A percentile compares a stretch with the other conserved stretches of the same genome.
These are phyloP conservation scores for Coniochaeta prunicola DNA, from an alignment of 2,329 filamentous ascomycete genomes.

Conservation along the genomic window DNA sequence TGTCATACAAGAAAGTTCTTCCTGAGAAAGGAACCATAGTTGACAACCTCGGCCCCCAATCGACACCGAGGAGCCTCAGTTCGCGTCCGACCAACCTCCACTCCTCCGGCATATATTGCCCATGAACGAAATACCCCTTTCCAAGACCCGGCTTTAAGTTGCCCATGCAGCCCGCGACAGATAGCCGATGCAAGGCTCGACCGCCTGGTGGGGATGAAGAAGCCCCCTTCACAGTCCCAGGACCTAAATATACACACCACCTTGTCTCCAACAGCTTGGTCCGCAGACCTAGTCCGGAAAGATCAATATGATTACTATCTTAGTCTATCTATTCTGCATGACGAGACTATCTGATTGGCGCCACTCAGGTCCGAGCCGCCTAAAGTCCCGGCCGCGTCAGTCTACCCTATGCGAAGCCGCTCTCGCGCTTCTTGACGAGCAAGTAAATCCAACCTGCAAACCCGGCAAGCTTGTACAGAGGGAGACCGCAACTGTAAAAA, in stretches of 20 bases:
- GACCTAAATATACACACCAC: neutral
- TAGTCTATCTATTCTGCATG: neutral
- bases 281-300: neutral
- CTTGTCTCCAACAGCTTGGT: neutral
- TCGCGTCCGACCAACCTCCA: neutral
- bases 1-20: neutral
- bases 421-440: neutral
- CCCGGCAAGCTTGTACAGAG: neutral
- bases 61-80: neutral
- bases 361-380: slow-evolving; percentile 13
- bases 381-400: slow-evolving; percentile 2
- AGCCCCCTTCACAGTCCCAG: neutral
- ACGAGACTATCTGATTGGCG: slow-evolving; percentile 10
- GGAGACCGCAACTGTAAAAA: neutral
- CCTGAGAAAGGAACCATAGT: neutral
- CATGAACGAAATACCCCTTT: neutral
- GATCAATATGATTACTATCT: neutral
- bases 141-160: slow-evolving; percentile 1
- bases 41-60: neutral
- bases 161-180: neutral
- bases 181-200: neutral
- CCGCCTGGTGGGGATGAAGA: neutral
- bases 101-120: neutral
- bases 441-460: neutral
- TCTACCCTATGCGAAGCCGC: neutral